Percentiles rank a stretch among this genome's conserved stretches.
phyloP scores from a whole-genome alignment of 805 yeast species.

The Priceomyces haplophilus region DNA sequence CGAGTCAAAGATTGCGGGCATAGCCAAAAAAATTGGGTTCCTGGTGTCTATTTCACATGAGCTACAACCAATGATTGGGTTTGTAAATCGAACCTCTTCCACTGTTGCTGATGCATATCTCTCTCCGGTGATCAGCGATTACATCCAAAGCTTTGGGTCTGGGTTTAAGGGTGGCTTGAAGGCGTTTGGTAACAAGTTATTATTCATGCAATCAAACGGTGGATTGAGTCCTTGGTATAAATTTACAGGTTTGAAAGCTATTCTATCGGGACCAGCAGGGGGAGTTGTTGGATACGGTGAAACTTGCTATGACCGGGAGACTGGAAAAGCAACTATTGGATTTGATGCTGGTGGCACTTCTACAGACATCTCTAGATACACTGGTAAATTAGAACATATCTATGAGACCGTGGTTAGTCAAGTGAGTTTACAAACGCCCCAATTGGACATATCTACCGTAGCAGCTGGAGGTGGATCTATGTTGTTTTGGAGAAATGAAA shows the following conservation, averaged over 20 bases:
- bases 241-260: slow-evolving; percentile 81
- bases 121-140: slow-evolving; percentile 30
- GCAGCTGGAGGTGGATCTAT: slow-evolving; percentile 43
- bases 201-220: slow-evolving; percentile 94
- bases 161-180: slow-evolving; percentile 34
- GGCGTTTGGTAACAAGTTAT: slow-evolving; percentile 48
- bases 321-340: slow-evolving; percentile 26
- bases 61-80: slow-evolving; percentile 36
- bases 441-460: slow-evolving; percentile 40
- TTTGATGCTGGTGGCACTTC: slow-evolving; percentile 47
- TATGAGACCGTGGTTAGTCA: slow-evolving; percentile 45
- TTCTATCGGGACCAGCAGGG: slow-evolving; percentile 92
- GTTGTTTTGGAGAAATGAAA: slow-evolving; percentile 24
- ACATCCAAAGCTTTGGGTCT: slow-evolving; percentile 28
- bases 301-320: slow-evolving; percentile 55
- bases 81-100: slow-evolving; percentile 33
- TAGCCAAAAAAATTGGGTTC: slow-evolving; percentile 32
- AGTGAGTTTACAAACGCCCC: slow-evolving; percentile 44
- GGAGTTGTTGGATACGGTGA: slow-evolving; percentile 89
- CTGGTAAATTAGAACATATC: slow-evolving; percentile 41
- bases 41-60: slow-evolving; percentile 33
- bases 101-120: slow-evolving; percentile 39
- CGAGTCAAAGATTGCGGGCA: slow-evolving; percentile 26
- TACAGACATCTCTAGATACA: slow-evolving; percentile 43
- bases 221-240: slow-evolving; percentile 76